Evolutionary conservation across 2,329 filamentous ascomycete genomes (phyloP).

Genomic region (Colletotrichum eleusines): DNA sequence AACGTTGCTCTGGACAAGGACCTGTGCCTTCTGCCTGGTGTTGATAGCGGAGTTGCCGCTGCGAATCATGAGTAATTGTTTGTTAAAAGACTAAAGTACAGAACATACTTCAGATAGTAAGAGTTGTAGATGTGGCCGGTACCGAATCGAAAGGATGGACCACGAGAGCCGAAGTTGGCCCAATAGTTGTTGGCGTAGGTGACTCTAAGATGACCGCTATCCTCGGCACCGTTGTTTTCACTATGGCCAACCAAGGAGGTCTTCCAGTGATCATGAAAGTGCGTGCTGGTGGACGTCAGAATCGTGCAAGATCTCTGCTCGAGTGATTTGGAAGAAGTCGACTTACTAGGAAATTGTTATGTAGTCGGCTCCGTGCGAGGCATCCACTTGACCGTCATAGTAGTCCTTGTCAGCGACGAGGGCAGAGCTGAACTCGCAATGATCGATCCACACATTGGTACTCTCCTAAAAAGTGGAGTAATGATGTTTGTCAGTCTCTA

Average conservation of each 20-base stretch:
- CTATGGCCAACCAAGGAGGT: conserved; percentile 71
- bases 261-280: conserved; percentile 67
- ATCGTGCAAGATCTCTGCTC: rapidly evolving
- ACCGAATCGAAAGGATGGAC: conserved; percentile 71
- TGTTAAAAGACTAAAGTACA: no score
- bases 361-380: conserved; percentile 58
- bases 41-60: conserved; percentile 62
- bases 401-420: conserved; percentile 55
- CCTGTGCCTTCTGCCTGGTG: conserved; percentile 63
- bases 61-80: neutral
- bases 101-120: conserved; percentile 54
- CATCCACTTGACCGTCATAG: conserved; percentile 59
- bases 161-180: conserved; percentile 70
- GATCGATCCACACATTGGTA: conserved; percentile 63
- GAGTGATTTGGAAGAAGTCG: neutral
- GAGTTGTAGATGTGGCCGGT: conserved; percentile 63
- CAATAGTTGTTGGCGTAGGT: conserved; percentile 74
- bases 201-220: conserved; percentile 68
- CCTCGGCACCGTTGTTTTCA: conserved; percentile 68
- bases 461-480: conserved; percentile 61
- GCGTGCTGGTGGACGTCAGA: conserved; percentile 46
- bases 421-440: conserved; percentile 56
- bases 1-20: conserved; percentile 64
- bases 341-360: conserved; percentile 54
- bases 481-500: conserved; percentile 60